phyloP scores from a whole-genome alignment of 2,329 filamentous ascomycete species.

The Cladosporium cucumerinum region DNA sequence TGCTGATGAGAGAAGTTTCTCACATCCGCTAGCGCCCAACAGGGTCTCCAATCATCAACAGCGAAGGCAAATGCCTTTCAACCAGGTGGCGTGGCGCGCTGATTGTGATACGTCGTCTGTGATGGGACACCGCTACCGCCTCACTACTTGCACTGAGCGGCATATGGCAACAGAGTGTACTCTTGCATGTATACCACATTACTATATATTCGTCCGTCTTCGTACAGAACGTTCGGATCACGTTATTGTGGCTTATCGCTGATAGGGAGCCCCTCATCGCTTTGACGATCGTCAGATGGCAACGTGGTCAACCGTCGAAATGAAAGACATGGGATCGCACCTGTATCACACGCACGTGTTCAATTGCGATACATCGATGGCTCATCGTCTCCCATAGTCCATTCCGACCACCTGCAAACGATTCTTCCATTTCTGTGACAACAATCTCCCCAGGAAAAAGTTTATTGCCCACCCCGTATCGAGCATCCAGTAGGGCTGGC shows the following conservation, averaged over 20 bases:
- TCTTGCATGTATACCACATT: background rate
- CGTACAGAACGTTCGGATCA: background rate
- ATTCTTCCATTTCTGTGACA: background rate
- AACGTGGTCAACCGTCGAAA: background rate
- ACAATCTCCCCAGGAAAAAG: background rate
- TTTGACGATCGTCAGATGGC: conserved; percentile 1
- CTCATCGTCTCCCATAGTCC: background rate
- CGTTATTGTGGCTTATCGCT: background rate
- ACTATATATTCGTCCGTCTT: background rate
- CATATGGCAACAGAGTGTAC: background rate
- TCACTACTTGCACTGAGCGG: background rate
- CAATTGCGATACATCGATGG: background rate
- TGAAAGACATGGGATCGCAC: background rate
- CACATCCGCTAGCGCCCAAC: conserved; percentile 9
- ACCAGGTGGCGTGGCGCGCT: background rate
- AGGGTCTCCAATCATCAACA: conserved; percentile 9
- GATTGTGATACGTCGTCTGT: background rate
- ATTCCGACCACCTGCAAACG: background rate
- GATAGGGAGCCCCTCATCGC: background rate
- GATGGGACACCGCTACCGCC: background rate
- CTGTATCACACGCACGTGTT: background rate
- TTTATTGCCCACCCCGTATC: background rate
- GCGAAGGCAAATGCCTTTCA: conserved; percentile 7
- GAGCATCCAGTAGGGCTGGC: background rate
- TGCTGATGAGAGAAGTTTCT: conserved; percentile 10